A percentile compares a stretch with the other conserved stretches of the same genome.
These are phyloP conservation scores for Hypoxylon crocopeplum DNA, from an alignment of 495 filamentous ascomycete species.

Conservation along the genomic window DNA sequence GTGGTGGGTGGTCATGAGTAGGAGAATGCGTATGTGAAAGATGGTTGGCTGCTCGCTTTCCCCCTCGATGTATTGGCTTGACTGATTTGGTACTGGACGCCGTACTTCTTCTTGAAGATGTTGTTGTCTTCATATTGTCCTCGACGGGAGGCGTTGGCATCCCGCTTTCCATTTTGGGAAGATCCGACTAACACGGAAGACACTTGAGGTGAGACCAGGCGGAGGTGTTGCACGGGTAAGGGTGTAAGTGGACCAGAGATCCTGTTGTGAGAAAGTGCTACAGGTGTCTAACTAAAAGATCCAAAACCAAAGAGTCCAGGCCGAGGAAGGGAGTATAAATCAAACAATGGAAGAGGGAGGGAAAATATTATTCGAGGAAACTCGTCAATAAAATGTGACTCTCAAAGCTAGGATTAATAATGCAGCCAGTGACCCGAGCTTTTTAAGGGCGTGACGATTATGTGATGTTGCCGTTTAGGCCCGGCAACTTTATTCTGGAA, in stretches of 20 bases:
- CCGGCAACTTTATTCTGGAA: constrained; percentile 40
- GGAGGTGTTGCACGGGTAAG: background rate
- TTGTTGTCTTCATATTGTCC: constrained; percentile 45
- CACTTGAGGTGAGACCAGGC: constrained; percentile 12
- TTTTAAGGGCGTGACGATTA: constrained; percentile 40
- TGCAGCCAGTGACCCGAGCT: constrained; percentile 36
- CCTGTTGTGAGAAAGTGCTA: constrained; percentile 3
- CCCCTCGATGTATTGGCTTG: constrained; percentile 43
- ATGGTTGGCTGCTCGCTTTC: constrained; percentile 40
- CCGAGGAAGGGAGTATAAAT: constrained; percentile 5
- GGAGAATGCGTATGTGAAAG: constrained; percentile 37
- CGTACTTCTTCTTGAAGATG: constrained; percentile 33
- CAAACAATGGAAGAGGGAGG: constrained; percentile 9
- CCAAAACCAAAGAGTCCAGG: constrained; percentile 5
- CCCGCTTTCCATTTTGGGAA: constrained; percentile 49
- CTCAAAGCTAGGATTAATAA: constrained; percentile 37
- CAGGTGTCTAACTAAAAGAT: constrained; percentile 18
- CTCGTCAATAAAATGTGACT: constrained; percentile 31
- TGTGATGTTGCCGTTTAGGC: constrained; percentile 40
- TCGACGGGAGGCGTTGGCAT: constrained; percentile 56
- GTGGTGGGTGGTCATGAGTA: constrained; percentile 45
- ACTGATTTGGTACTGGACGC: constrained; percentile 38
- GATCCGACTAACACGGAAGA: constrained; percentile 14
- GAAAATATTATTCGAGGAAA: constrained; percentile 28
- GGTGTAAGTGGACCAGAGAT: constrained; percentile 25